Percentiles rank a stretch among this genome's conserved stretches.
Conservation (phyloP, 202 grass and related monocot genomes). For the Alloteropsis angusta region DNA sequence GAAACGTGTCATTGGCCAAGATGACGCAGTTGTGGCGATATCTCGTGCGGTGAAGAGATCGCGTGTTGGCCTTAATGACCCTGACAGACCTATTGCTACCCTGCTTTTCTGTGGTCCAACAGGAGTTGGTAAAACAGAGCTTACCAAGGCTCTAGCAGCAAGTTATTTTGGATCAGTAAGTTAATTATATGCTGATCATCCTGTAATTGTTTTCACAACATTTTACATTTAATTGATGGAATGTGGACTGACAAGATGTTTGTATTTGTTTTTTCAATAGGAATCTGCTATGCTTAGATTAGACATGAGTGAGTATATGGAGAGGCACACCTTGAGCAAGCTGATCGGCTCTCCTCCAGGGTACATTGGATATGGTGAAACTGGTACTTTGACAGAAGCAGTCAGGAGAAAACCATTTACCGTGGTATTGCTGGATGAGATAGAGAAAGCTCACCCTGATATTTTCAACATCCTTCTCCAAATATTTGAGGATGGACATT, state of each 20-base stretch:
- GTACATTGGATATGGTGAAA: conserved; percentile 85
- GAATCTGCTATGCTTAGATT: conserved; percentile 80
- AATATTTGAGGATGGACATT: conserved; percentile 94
- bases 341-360: conserved; percentile 97
- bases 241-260: conserved; percentile 24
- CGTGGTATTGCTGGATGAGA: conserved; percentile 85
- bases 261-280: conserved; percentile 34
- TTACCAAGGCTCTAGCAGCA: conserved; percentile 82
- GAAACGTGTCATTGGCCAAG: conserved; percentile 89
- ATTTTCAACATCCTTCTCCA: conserved; percentile 98
- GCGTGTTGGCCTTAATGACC: conserved; percentile 72
- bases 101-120: conserved; percentile 93
- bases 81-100: conserved; percentile 77
- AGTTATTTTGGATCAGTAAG: conserved; percentile 92
- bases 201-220: conserved; percentile 1
- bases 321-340: conserved; percentile 82
- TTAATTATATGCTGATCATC: conserved; percentile 20
- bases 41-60: conserved; percentile 85
- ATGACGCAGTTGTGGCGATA: conserved; percentile 76
- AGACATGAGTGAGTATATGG: conserved; percentile 99
- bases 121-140: conserved; percentile 96
- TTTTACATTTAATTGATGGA: conserved; percentile 4
- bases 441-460: conserved; percentile 97
- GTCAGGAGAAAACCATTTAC: conserved; percentile 81
- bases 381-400: conserved; percentile 80